phyloP scores from a whole-genome alignment of 2,329 filamentous ascomycete genomes.

The Blastomyces silverae region DNA sequence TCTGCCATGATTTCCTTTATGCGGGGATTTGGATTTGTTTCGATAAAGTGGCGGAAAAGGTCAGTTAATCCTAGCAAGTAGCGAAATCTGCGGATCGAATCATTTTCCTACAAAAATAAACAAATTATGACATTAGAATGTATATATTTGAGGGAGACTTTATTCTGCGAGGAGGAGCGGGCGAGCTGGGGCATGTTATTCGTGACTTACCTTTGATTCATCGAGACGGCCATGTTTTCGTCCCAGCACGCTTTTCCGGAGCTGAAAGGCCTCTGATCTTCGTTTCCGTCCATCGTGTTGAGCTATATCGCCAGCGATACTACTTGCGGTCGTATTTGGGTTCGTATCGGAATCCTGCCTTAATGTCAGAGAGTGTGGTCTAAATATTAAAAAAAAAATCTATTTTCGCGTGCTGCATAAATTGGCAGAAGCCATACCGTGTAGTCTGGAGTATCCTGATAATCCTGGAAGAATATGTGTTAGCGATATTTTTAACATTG shows the following conservation, averaged over 20 bases:
- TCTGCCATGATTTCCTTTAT: constrained; percentile 90
- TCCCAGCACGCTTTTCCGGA: constrained; percentile 86
- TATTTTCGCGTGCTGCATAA: neutral
- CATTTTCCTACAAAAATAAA: constrained; percentile 63
- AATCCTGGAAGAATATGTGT: constrained; percentile 33
- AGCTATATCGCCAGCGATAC: constrained; percentile 67
- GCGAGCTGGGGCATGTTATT: neutral
- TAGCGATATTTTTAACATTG: constrained; percentile 12
- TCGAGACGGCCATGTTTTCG: constrained; percentile 90
- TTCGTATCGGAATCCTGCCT: constrained; percentile 58
- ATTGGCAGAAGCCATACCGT: constrained; percentile 40
- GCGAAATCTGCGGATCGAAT: constrained; percentile 86
- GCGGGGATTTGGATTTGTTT: constrained; percentile 90
- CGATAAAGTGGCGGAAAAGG: constrained; percentile 97
- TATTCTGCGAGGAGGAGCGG: neutral
- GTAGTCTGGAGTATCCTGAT: constrained; percentile 57
- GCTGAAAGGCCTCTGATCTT: constrained; percentile 77
- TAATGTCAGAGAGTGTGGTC: constrained; percentile 6
- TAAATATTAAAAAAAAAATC: neutral
- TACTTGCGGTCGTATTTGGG: constrained; percentile 68
- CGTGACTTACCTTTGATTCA: constrained; percentile 67
- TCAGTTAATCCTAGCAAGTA: constrained; percentile 94
- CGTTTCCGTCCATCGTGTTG: constrained; percentile 70
- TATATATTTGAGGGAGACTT: too few species aligned
- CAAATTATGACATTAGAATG: too few species aligned